phyloP scores from a whole-genome alignment of 2,329 filamentous ascomycete species.

The Metarhizium rileyi region DNA sequence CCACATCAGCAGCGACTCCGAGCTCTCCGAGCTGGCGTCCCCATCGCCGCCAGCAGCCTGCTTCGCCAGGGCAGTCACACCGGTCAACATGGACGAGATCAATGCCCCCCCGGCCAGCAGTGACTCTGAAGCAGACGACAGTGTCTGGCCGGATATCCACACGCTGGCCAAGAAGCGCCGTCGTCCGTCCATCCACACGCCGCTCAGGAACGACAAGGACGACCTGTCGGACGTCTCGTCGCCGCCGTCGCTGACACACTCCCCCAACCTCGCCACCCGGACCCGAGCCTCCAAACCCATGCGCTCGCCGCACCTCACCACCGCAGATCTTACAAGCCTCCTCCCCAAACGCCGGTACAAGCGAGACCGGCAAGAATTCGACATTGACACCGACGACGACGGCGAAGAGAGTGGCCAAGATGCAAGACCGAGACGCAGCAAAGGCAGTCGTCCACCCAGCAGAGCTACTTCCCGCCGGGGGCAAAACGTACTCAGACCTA shows the following conservation, averaged over 20 bases:
- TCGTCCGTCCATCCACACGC: slow-evolving; percentile 26
- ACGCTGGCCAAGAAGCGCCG: slow-evolving; percentile 38
- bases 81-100: slow-evolving; percentile 36
- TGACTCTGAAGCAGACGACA: slow-evolving; percentile 33
- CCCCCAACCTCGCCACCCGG: slow-evolving; percentile 41
- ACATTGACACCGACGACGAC: slow-evolving; percentile 33
- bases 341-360: slow-evolving; percentile 43
- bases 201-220: slow-evolving; percentile 22
- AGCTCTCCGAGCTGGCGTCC: slow-evolving; percentile 28
- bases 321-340: slow-evolving; percentile 43
- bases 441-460: slow-evolving; percentile 20
- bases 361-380: slow-evolving; percentile 27
- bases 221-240: slow-evolving; percentile 49
- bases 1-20: slow-evolving; percentile 26
- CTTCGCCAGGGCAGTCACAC: slow-evolving; percentile 28
- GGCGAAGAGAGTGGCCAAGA: slow-evolving; percentile 43
- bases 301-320: slow-evolving; percentile 36
- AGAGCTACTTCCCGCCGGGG: slow-evolving; percentile 11
- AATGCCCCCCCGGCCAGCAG: slow-evolving; percentile 48
- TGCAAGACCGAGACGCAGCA: slow-evolving; percentile 24
- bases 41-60: slow-evolving; percentile 21
- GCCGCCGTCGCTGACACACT: slow-evolving; percentile 57
- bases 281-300: slow-evolving; percentile 24
- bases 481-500: slow-evolving; percentile 14
- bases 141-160: slow-evolving; percentile 43